Percentiles rank a stretch among this genome's conserved stretches.
Conservation (phyloP, 208 protist genomes). For the Phytomonas francai region DNA sequence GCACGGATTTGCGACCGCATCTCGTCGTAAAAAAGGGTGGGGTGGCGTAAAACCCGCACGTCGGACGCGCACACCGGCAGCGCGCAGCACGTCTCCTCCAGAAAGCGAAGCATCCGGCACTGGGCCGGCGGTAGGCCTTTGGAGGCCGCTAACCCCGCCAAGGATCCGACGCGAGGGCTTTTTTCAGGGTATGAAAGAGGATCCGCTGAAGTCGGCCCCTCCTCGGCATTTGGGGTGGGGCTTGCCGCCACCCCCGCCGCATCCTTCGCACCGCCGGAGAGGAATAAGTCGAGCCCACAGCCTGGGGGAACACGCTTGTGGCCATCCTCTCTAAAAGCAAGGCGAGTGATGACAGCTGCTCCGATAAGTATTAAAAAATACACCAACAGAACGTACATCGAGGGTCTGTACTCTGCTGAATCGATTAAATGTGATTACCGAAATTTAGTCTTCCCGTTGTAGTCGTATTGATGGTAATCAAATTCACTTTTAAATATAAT, state of each 20-base stretch:
- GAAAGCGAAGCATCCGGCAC: conserved; percentile 43
- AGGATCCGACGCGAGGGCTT: neutral
- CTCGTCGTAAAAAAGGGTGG: conserved; percentile 60
- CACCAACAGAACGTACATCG: conserved; percentile 21
- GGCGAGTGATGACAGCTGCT: conserved; percentile 24
- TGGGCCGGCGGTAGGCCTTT: conserved; percentile 20
- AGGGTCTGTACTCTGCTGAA: too few species aligned
- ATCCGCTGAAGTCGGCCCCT: neutral
- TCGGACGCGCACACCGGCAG: conserved; percentile 49
- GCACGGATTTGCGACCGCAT: conserved; percentile 34
- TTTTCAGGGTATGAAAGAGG: neutral
- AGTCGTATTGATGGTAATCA: too few species aligned
- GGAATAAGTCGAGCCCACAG: too few species aligned
- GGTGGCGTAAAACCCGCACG: conserved; percentile 41
- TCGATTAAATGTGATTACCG: too few species aligned
- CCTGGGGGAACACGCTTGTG: too few species aligned
- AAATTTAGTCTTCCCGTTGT: too few species aligned
- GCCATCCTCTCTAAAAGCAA: too few species aligned
- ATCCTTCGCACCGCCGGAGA: conserved; percentile 25
- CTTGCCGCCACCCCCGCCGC: conserved; percentile 7
- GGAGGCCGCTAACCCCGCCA: too few species aligned
- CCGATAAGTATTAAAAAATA: conserved; percentile 33
- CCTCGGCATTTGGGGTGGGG: conserved; percentile 19
- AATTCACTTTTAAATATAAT: too few species aligned
- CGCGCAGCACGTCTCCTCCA: conserved; percentile 44